A percentile compares a stretch with the other conserved stretches of the same genome.
Evolutionary conservation across 805 yeast species (phyloP).

Genomic region (Kodamaea kakaduensis): DNA sequence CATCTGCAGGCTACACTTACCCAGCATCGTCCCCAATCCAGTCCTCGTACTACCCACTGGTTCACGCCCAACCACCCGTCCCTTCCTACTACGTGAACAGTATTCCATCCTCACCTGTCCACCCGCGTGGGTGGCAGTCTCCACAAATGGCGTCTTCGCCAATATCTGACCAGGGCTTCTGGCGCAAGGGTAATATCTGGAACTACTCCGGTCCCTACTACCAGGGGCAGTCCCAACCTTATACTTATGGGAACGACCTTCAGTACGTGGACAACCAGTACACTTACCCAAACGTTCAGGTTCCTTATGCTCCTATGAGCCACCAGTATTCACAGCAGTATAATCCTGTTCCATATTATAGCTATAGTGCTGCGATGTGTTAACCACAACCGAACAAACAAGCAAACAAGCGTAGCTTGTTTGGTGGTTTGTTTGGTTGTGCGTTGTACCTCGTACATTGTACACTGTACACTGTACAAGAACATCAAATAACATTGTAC

Average conservation of each 20-base stretch:
- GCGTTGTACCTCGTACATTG: no score
- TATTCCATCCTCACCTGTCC: constrained; percentile 21
- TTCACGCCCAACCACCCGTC: constrained; percentile 1
- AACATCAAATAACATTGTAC: no score
- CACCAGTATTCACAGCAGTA: constrained; percentile 1
- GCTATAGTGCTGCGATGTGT: constrained; percentile 28
- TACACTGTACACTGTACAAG: no score
- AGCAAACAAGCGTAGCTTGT: no score
- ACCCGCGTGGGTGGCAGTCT: constrained; percentile 8
- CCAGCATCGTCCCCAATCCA: constrained; percentile 11
- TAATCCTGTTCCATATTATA: constrained; percentile 25
- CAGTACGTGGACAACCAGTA: constrained; percentile 2
- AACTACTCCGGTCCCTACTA: constrained; percentile 21
- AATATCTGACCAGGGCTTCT: constrained; percentile 10
- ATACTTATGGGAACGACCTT: constrained; percentile 16
- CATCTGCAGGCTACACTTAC: constrained; percentile 6
- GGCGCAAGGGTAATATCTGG: constrained; percentile 18
- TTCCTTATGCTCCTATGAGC: neutral
- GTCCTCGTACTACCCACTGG: constrained; percentile 5
- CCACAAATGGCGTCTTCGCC: constrained; percentile 31
- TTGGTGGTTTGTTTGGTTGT: no score
- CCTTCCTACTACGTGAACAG: constrained; percentile 11
- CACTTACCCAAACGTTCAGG: neutral
- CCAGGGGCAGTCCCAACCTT: no score
- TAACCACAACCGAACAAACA: constrained; percentile 3